Evolutionary conservation across 2,329 filamentous ascomycete species (phyloP), one percentile per base, ranked within the genome.

Genomic region (Diaporthe vexans): DNA sequence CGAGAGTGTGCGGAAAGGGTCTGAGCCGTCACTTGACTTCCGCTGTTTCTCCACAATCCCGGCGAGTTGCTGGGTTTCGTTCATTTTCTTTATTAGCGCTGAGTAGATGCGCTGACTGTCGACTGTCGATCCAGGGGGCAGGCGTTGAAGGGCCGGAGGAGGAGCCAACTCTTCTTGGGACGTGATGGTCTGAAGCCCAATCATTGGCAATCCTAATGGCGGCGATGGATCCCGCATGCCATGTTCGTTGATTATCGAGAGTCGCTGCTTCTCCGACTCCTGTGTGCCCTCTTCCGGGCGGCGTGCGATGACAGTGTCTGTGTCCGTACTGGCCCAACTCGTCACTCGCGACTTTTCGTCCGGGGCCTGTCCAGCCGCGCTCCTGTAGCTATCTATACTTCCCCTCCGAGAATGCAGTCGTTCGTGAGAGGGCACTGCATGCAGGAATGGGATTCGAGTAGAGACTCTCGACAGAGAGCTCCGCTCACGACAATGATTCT

Each of bases 241-340:
- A 73, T 86, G 86, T 79, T 93, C 91, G 59, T 89, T 89, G 79
- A 93, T 93, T 33, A 91, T 86, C 2, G 91, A 92, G n/a, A 93
- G 82, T 1, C 90, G 87, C 78, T 92, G 88, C 24, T 84, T 81
- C 74, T 90, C 85, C 85, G 88, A 83, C 75, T 89, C 86, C 79
- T 82, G 72, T 79, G 79, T 6, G 67, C 74, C 24, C 74, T 82
- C 58, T 72, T 80, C 73, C 76, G 83, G 69, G 74, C 85, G 74
- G 84, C 86, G 74, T 80, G 83, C 90, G 8, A 87, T 82, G 3
- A 89, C 87, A 3, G 89, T 91, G 73, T 88, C 88, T 1, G 87
- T 85, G 1, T 89, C 90, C 0, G 92, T 93, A 75, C 91, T 90
- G 6, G 89, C 89, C 93, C 93, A 94, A 80, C 93, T 95, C 2